Evolutionary conservation across 345 rosid species (phyloP), one percentile per base, ranked within the genome.

Genomic region (Geranium brycei): DNA sequence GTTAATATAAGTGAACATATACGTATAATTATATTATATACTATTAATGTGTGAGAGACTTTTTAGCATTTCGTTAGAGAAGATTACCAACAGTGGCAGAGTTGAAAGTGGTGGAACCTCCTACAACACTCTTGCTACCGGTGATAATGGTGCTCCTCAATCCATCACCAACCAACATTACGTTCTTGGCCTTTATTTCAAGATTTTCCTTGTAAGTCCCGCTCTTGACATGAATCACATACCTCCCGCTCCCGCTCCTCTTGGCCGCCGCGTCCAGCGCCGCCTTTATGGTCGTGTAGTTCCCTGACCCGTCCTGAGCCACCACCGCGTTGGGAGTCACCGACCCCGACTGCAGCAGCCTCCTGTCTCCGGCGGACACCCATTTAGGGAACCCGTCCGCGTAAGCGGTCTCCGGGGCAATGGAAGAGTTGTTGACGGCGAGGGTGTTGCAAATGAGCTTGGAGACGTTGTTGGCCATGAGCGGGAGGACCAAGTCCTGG

Each of bases 111-210:
- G 96, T 86, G 73, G 68, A 91, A 19, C 90, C 88, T 1, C 83
- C 81, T 4, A 79, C 77, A 35, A 83, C 88, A 57, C 97, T 91
- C 68, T 88, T 66, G 59, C 87, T 85, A 10, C 91, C 85, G 3
- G 91, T 83, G 64, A 91, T 79, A 38, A 85, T 78, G 41, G 97
- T 91, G 31, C 53, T 68, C 68, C 81, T 78, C 69, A 77, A 60
- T 0, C 96, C 95, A 58, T 88, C 96, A 0, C 96, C 97, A 17
- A 85, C 81, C 12, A 88, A 68, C 97, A 86, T 91, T 18, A 88
- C 79, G 59, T 88, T 83, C 66, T 79, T 81, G 77, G 0, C 83
- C 87, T 18, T 57, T 58, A 84, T 80, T 53, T 83, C 87, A 5
- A 85, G 68, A 66, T 82, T 86, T 67, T 91, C 97, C 30, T 68